Evolutionary conservation across 345 rosid species (phyloP).

Genomic region (Eucalyptus curtisii): DNA sequence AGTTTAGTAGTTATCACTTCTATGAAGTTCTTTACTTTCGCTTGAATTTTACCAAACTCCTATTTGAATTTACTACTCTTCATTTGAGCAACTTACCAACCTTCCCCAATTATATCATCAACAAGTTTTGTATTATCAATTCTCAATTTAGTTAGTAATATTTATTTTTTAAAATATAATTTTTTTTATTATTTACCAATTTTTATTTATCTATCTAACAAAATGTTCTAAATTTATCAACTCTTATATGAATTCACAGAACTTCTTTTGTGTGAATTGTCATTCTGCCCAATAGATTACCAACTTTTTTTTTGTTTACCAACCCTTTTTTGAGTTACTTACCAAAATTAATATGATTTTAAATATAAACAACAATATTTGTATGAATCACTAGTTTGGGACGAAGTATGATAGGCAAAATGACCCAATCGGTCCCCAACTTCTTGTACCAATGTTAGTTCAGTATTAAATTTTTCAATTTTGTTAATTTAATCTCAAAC

Average conservation of each 20-base stretch:
- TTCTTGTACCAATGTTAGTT: fast-evolving
- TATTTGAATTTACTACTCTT: neutral
- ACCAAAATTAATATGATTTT: neutral
- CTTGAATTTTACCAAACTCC: neutral
- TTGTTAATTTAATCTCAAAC: neutral
- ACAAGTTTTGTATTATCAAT: neutral
- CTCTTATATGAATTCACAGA: neutral
- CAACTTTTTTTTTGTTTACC: neutral
- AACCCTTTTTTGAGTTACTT: neutral
- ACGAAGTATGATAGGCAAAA: neutral
- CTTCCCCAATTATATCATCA: neutral
- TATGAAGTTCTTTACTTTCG: neutral
- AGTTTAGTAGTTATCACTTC: neutral
- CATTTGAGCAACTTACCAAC: neutral
- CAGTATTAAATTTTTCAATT: neutral
- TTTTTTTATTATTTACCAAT: neutral
- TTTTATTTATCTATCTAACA: neutral
- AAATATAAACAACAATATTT: neutral
- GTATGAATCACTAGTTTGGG: neutral
- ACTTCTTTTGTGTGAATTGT: neutral
- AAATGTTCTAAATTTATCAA: neutral
- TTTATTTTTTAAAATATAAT: neutral
- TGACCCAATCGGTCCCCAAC: fast-evolving
- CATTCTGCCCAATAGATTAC: neutral
- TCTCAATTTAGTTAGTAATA: neutral